These are phyloP conservation scores for Erodium chrysanthum DNA, from an alignment of 441 rosid genomes.

Conservation along the genomic window DNA sequence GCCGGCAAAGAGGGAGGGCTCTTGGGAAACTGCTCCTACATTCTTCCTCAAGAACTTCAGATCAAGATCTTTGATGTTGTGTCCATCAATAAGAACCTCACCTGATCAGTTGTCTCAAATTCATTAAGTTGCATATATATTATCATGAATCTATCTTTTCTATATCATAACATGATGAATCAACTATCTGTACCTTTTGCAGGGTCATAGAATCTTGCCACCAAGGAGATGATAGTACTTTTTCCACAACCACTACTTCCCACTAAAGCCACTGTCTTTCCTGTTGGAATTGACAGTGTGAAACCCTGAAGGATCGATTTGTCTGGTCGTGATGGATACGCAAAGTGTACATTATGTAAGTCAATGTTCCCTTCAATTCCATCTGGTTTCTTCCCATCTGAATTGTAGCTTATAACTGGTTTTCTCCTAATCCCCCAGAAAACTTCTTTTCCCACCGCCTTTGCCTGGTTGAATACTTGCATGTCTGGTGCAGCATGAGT, in stretches of 20 bases:
- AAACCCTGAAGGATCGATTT: slow-evolving; percentile 41
- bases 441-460: slow-evolving; percentile 52
- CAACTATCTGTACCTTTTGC: slow-evolving; percentile 30
- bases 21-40: slow-evolving; percentile 54
- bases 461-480: slow-evolving; percentile 62
- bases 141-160: slow-evolving; percentile 7
- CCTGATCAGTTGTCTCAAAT: slow-evolving; percentile 25
- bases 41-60: slow-evolving; percentile 42
- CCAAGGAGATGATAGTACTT: slow-evolving; percentile 51
- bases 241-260: slow-evolving; percentile 69
- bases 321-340: slow-evolving; percentile 50
- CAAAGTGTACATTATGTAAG: slow-evolving; percentile 32
- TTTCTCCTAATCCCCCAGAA: slow-evolving; percentile 41
- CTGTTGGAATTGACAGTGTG: slow-evolving; percentile 49
- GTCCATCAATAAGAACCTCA: slow-evolving; percentile 35
- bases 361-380: slow-evolving; percentile 39
- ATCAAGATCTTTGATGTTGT: slow-evolving; percentile 48
- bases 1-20: slow-evolving; percentile 54
- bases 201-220: slow-evolving; percentile 60
- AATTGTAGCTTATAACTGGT: slow-evolving; percentile 27
- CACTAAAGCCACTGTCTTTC: slow-evolving; percentile 47
- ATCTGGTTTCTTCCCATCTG: slow-evolving; percentile 22
- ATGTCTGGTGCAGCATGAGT: slow-evolving; percentile 64
- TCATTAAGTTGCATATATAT: neutral
- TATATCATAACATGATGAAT: neutral